Evolutionary conservation across 768 basidiomycete genomes (phyloP).

Genomic region (Piloderma croceum): DNA sequence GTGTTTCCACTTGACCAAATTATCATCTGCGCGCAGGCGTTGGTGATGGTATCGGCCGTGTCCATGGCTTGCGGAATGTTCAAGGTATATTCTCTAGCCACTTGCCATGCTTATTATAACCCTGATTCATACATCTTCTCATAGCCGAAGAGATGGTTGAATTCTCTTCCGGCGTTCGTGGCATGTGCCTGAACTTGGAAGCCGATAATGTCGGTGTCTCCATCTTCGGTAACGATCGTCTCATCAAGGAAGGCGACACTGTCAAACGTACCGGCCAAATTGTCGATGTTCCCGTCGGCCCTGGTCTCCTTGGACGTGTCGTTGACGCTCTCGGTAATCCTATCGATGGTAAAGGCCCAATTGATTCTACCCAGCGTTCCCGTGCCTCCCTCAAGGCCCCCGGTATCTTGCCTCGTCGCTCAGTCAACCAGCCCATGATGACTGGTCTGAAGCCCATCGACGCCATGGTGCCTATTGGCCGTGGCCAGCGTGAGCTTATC

Average conservation of each 20-base stretch:
- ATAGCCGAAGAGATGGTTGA: slow-evolving; percentile 99
- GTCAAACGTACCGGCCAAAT: slow-evolving; percentile 99
- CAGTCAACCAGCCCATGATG: slow-evolving; percentile 99
- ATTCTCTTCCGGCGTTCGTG: slow-evolving; percentile 99
- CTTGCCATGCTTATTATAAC: slow-evolving; percentile 8
- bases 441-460: slow-evolving; percentile 99
- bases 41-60: slow-evolving; percentile 99
- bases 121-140: slow-evolving; percentile 14
- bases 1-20: slow-evolving; percentile 17
- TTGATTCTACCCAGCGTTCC: slow-evolving; percentile 87
- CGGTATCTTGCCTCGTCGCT: slow-evolving; percentile 97
- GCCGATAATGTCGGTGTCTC: slow-evolving; percentile 99
- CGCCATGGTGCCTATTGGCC: slow-evolving; percentile 99
- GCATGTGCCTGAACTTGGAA: slow-evolving; percentile 99
- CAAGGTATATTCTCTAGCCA: slow-evolving; percentile 56
- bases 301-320: slow-evolving; percentile 95
- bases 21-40: slow-evolving; percentile 59
- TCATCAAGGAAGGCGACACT: slow-evolving; percentile 99
- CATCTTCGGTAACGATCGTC: slow-evolving; percentile 97
- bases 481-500: slow-evolving; percentile 99
- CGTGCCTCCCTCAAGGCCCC: slow-evolving; percentile 98
- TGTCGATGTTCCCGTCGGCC: slow-evolving; percentile 99
- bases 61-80: slow-evolving; percentile 98
- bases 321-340: slow-evolving; percentile 99
- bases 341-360: slow-evolving; percentile 98